Base-by-base conservation (phyloP, 129 eudicot genomes). In the Pseudognaphalium luteoalbum region DNA sequence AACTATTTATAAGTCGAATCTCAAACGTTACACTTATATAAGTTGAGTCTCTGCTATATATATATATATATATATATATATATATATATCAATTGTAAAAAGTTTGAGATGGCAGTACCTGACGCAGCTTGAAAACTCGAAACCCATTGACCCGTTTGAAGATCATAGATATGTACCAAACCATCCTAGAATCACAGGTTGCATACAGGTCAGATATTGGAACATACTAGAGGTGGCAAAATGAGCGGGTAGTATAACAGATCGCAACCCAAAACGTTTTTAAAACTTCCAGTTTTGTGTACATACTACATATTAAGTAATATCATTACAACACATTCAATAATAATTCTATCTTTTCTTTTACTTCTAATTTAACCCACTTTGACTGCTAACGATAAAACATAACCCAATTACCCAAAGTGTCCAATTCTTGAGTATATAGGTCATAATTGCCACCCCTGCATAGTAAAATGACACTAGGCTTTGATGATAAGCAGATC, bases 101-200 rank as follows among this genome's bases (percentile, higher is more conserved):
- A 70, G 57, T 25, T 8, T 28, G 73, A 67, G 56, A 44, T 66
- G 72, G 76, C 15, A 29, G 34, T 73, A 94, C 98, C 98, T 87
- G 78, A 84, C 70, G 99, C 99, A 39, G 99, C 99, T 85, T 85
- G 90, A 77, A 89, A 95, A 81, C 96, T 91, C 5, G 97, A 87
- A 35, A 85, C 88, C 99, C 99, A 95, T 72, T 91, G 88, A 75
- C 99, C 99, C 11, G 97, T 95, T 84, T 95, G 99, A 78, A 95
- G 88, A 85, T 89, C 91, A 67, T 95, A 95, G 37, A 91, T 89
- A 80, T 95, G 99, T 56, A 88, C 96, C 78, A 85, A 76, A 76
- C 99, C 99, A 83, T 95, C 99, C 99, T 95, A 72, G 33, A 72
- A 67, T 76, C 37, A 56, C 44, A n/a, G 35, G 54, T 69, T 15